Base-by-base conservation (phyloP, 306 rosid species). In the Lathyrus aphaca region DNA sequence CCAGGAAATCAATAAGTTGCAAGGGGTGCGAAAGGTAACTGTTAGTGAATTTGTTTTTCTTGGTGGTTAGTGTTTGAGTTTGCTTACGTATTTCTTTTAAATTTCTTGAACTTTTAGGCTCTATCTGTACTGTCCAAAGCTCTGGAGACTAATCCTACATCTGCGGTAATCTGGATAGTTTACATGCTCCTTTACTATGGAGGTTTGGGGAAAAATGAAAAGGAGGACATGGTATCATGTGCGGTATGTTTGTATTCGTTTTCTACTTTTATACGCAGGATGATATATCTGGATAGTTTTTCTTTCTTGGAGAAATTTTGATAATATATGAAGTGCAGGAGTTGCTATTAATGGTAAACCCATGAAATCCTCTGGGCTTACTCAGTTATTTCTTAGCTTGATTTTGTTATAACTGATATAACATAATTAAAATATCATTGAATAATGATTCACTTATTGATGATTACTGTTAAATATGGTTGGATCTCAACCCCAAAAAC, bases 181-280 rank as follows among this genome's bases (percentile, higher is more conserved):
- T 90, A 88, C 86, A 88, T 90, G 39, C 88, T 90, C 64, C 74
- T 90, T 76, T 94, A 82, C 88, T 78, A 84, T 71, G 86, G 96
- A 84, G 81, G 76, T 75, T 57, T 81, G 65, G 84, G 81, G 76
- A 74, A 88, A 65, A 56, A 77, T 65, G 95, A 81, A 86, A 80
- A 79, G 86, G 97, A 94, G 84, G 98, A 94, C 86, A 88, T 90
- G 88, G 87, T 88, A 79, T 79, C 86, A 66, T 79, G 63, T 85
- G 96, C 94, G 98, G 98, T 94, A 90, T 76, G 96, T 73, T 73
- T 73, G 74, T 81, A 18, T 54, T 73, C 75, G 17, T 76, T 74
- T 84, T 65, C 56, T 72, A 19, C 55, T 79, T 80, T 56, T 73
- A 6, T 15, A 60, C 48, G 55, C 64, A 65, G 60, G 69, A 42